Base-by-base conservation (phyloP, 2,329 filamentous ascomycete species). In the Delphinella strobiligena region DNA sequence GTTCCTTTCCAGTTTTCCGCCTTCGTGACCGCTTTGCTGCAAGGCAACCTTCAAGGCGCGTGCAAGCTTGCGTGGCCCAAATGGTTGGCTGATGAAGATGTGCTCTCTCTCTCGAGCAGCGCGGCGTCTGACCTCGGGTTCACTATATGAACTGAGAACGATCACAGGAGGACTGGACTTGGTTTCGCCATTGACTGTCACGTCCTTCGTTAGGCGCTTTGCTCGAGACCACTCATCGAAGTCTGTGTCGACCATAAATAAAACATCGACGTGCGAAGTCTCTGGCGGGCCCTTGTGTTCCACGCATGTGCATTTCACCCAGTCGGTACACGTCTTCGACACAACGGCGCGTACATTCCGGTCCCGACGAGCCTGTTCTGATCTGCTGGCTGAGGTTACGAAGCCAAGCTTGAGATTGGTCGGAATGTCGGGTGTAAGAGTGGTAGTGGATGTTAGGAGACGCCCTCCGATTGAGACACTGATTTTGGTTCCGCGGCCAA, bases 401-500 rank as follows among this genome's bases (percentile, higher is more conserved):
- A 42, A 32, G 15, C 31, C 40, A 9, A 42, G 15, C 10, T 17
- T 31, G 7, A 42, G 35, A 11, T 10, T 14, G 10, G 31, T 27
- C 2, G 7, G 31, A 5, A 8, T 14, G 7, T 33, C 16, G 31
- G 7, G 14, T 33, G 35, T 35, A 17, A 41, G 15, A 2, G 36
- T n/a, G 5, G 31, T 22, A 5, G 29, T 42, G 31, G 2, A 8
- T 19, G 17, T 38, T 30, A 34, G 29, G 9, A 42, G 33, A 11
- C 16, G 9, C 3, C 35, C 31, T 4, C 27, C 5, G 40, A 38
- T 32, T 3, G 31, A 34, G 1, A 42, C 40, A 12, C 32, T 19
- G 11, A 51, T 45, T n/a, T 47, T 48, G 5, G 51, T 50, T 8
- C 53, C 54, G 29, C 49, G 43, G 7, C 43, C 47, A 2, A 44